These are phyloP conservation scores for Xylaria polymorpha DNA, from an alignment of 2,329 filamentous ascomycete species.

Conservation along the genomic window DNA sequence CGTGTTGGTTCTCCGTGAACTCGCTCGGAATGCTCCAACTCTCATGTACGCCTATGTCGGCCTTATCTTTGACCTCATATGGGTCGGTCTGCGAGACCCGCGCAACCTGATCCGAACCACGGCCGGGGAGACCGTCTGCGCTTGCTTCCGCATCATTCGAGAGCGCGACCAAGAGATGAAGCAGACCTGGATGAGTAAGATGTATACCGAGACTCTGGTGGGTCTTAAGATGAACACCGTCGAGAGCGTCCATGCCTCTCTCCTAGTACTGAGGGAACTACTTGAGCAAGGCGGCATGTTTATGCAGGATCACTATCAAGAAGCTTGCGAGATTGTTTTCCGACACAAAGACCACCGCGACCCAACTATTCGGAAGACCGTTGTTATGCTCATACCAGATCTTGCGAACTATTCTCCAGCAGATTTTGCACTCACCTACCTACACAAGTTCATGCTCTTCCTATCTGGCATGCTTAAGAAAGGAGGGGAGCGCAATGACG, in stretches of 20 bases:
- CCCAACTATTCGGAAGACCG: slow-evolving; percentile 84
- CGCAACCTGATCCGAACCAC: slow-evolving; percentile 93
- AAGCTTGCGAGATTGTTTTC: slow-evolving; percentile 91
- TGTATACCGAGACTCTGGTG: slow-evolving; percentile 84
- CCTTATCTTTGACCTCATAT: slow-evolving; percentile 95
- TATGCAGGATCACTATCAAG: slow-evolving; percentile 94
- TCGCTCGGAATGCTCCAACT: slow-evolving; percentile 92
- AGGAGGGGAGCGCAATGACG: slow-evolving; percentile 92
- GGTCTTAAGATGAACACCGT: slow-evolving; percentile 84
- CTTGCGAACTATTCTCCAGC: slow-evolving; percentile 91
- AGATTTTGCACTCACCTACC: slow-evolving; percentile 86
- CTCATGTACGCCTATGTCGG: slow-evolving; percentile 95
- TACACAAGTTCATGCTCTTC: slow-evolving; percentile 98
- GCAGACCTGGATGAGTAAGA: slow-evolving; percentile 87
- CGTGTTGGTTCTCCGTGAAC: slow-evolving; percentile 88
- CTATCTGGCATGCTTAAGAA: slow-evolving; percentile 93
- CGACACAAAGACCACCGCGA: slow-evolving; percentile 95
- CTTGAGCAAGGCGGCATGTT: slow-evolving; percentile 98
- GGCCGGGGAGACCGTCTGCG: slow-evolving; percentile 91
- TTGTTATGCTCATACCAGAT: slow-evolving; percentile 91
- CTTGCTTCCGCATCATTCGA: slow-evolving; percentile 95
- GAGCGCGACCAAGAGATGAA: slow-evolving; percentile 91
- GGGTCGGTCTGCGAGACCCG: slow-evolving; percentile 90
- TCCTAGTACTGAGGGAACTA: slow-evolving; percentile 91
- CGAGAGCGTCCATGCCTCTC: slow-evolving; percentile 92